Evolutionary conservation across 1,139 yeast genomes (phyloP).

Genomic region (Yamadazyma aaseri): DNA sequence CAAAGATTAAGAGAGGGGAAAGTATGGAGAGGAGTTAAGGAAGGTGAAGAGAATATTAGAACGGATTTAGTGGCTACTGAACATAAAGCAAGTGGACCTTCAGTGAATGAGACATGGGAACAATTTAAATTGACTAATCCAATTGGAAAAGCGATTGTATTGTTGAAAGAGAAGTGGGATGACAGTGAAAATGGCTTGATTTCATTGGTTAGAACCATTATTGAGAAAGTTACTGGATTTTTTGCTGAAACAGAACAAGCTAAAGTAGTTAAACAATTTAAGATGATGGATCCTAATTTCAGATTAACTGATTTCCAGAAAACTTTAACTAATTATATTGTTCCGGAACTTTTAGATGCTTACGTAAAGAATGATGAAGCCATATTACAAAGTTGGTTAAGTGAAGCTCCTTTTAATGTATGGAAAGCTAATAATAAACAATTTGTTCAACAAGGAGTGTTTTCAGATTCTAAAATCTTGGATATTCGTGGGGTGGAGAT

Average conservation of each 20-base stretch:
- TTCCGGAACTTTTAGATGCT: constrained; percentile 95
- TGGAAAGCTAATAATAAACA: constrained; percentile 94
- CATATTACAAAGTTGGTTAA: constrained; percentile 84
- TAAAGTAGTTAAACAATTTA: constrained; percentile 81
- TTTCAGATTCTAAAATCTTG: constrained; percentile 86
- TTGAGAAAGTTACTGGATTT: constrained; percentile 80
- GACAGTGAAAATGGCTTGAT: constrained; percentile 94
- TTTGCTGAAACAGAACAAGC: constrained; percentile 98
- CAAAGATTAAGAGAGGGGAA: constrained; percentile 50
- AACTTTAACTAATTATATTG: constrained; percentile 86
- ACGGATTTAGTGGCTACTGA: constrained; percentile 70
- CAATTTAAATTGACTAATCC: constrained; percentile 66
- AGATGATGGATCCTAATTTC: constrained; percentile 87
- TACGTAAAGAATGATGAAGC: constrained; percentile 88
- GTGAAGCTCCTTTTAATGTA: constrained; percentile 95
- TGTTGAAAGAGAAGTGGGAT: constrained; percentile 76
- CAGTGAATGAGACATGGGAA: constrained; percentile 67
- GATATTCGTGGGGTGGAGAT: constrained; percentile 96
- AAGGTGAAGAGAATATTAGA: constrained; percentile 75
- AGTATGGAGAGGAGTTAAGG: constrained; percentile 64
- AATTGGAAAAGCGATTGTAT: constrained; percentile 63
- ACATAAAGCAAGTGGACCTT: constrained; percentile 69
- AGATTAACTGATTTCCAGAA: constrained; percentile 75
- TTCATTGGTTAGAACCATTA: constrained; percentile 73
- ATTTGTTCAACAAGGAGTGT: constrained; percentile 85